phyloP scores from a whole-genome alignment of 2,329 filamentous ascomycete genomes.

The Sporothrix brunneoviolacea region DNA sequence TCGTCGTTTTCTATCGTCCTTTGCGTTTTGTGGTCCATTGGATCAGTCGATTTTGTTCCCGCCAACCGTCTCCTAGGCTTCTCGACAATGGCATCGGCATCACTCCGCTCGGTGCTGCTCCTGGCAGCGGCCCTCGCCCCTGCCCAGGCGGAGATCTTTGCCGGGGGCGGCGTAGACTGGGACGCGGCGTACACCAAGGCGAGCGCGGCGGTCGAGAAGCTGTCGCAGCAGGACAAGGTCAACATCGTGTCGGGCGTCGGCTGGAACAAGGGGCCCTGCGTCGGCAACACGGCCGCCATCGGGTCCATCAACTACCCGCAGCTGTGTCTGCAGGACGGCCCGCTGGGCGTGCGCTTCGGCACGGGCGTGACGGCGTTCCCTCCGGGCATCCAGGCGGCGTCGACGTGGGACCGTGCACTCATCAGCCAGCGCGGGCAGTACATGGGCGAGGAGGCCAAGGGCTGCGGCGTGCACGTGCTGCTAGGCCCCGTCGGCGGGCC shows the following conservation, averaged over 20 bases:
- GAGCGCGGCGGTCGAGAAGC: conserved; percentile 56
- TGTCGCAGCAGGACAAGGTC: conserved; percentile 71
- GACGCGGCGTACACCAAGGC: conserved; percentile 64
- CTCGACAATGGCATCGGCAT: neutral
- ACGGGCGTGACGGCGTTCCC: conserved; percentile 70
- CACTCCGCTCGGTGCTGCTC: conserved; percentile 20
- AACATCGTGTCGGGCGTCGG: conserved; percentile 72
- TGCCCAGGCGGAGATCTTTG: conserved; percentile 7
- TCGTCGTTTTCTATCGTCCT: too few relatives aligned
- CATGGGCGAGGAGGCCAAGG: conserved; percentile 62
- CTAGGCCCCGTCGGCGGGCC: conserved; percentile 61
- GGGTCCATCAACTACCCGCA: conserved; percentile 58
- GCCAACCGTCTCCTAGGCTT: neutral
- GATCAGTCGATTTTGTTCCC: too few relatives aligned
- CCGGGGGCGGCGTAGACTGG: conserved; percentile 42
- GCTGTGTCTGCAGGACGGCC: conserved; percentile 75
- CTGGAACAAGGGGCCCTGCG: conserved; percentile 63
- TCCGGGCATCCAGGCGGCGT: conserved; percentile 69
- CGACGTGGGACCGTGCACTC: conserved; percentile 71
- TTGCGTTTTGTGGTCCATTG: too few relatives aligned
- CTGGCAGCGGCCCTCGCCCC: conserved; percentile 11
- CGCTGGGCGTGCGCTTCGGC: conserved; percentile 66
- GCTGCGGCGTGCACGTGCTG: conserved; percentile 28
- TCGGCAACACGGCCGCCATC: conserved; percentile 54
- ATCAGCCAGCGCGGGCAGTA: conserved; percentile 65